phyloP scores from a whole-genome alignment of 352 stramenopile genomes.

The Pythium phragmiticola region DNA sequence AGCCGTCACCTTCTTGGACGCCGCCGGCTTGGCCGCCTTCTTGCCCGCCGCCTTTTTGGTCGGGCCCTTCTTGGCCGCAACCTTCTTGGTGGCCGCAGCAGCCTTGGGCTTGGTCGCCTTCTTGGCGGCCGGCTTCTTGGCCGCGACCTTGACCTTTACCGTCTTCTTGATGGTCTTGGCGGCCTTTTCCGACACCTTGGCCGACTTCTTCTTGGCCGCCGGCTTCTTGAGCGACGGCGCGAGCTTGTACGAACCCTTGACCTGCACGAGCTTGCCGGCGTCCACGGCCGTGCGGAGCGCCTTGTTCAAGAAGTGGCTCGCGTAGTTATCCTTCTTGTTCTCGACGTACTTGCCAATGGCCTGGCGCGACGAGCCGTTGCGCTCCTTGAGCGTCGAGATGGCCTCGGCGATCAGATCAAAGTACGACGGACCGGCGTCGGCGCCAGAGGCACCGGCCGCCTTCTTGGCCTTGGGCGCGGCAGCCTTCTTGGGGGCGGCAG shows the following conservation, averaged over 20 bases:
- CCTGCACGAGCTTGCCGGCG: constrained; percentile 83
- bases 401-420: constrained; percentile 90
- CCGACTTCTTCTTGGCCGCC: constrained; percentile 55
- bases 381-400: constrained; percentile 91
- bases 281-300: constrained; percentile 89
- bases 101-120: constrained; percentile 47
- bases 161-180: constrained; percentile 44
- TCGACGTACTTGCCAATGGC: constrained; percentile 91
- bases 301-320: constrained; percentile 85
- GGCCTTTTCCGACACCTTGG: constrained; percentile 60
- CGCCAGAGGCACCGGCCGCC: constrained; percentile 28
- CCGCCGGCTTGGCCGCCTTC: constrained; percentile 32
- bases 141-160: constrained; percentile 29
- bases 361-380: constrained; percentile 89
- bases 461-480: constrained; percentile 31
- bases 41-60: constrained; percentile 58
- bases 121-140: constrained; percentile 34
- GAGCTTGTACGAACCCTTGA: constrained; percentile 86
- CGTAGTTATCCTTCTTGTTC: constrained; percentile 82
- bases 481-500: constrained; percentile 27
- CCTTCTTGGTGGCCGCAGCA: constrained; percentile 50
- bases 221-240: constrained; percentile 67
- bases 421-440: constrained; percentile 60
- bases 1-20: constrained; percentile 33
- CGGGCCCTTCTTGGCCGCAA: constrained; percentile 56